These are phyloP conservation scores for Cladosporium sp. DNA, from an alignment of 2,329 filamentous ascomycete genomes.

Conservation along the genomic window DNA sequence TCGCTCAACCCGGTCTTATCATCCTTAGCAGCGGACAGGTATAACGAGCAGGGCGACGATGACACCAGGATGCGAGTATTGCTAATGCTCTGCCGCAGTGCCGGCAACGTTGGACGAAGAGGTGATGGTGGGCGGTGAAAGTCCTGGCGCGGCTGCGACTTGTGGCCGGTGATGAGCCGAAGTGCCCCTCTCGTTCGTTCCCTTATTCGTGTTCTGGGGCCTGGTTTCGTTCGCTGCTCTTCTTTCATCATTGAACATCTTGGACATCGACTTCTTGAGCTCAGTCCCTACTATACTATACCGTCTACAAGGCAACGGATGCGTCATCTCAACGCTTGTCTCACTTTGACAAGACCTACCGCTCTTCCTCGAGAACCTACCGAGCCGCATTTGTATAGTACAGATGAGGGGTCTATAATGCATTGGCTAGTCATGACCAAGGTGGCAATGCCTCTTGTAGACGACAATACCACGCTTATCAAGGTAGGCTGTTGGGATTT, in stretches of 20 bases:
- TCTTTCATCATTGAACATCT: too few relatives aligned
- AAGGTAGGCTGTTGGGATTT: neutral
- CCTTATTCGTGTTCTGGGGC: neutral
- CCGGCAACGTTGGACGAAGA: constrained; percentile 21
- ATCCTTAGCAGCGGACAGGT: neutral
- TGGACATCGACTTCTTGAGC: neutral
- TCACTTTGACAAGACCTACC: constrained; percentile 2
- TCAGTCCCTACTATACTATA: neutral
- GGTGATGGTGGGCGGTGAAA: constrained; percentile 22
- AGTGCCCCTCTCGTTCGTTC: neutral
- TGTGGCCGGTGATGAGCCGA: neutral
- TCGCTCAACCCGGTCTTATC: constrained; percentile 18
- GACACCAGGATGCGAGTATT: neutral
- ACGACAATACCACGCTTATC: neutral
- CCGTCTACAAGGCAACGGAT: constrained; percentile 17
- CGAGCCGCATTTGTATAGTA: neutral
- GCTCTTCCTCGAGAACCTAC: neutral
- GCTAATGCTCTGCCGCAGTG: constrained; percentile 15
- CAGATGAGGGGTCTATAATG: neutral
- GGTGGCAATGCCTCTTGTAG: neutral
- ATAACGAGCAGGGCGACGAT: neutral
- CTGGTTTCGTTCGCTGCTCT: neutral
- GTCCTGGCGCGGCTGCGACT: constrained; percentile 1
- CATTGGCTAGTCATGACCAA: neutral
- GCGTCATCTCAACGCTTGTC: constrained; percentile 13